Base-by-base conservation (phyloP, 371 early-diverging fungal species). In the Astathelohania contejeani region DNA sequence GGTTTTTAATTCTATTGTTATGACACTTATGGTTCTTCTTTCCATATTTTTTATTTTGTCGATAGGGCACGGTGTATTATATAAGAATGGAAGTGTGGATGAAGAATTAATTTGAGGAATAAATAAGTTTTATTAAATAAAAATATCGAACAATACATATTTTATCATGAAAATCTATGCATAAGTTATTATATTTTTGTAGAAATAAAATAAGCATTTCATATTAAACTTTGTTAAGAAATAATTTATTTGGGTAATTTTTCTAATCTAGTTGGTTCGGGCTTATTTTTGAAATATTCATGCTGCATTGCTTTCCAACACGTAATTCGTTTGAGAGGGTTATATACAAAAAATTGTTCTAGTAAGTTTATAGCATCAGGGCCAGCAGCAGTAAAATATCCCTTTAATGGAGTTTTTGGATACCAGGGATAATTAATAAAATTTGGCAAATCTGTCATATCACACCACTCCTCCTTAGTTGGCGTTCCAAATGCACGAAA, bases 401-500 rank as follows among this genome's bases (percentile, higher is more conserved):
- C 70, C 44, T 79, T 66, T 19, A 91, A 73, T 2, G 83, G 81
- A 1, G 82, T 81, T 63, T 79, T 81, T 4, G 86, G 86, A 49
- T 76, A 79, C 10, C 63, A 54, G 14, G 55, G 39, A 18, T 28
- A 49, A 39, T 61, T 46, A 14, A 47, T 47, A 20, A 16, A 63
- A 40, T 65, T 70, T 55, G 67, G 68, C 14, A 74, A 40, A 10
- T 49, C 25, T 27, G 60, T 66, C 42, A 57, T 78, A 79, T 84
- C 39, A 4, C 90, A 88, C 97, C 99, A 98, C 16, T 86, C 88
- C 2, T 77, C 76, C 57, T 91, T 90, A 0, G 84, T 83, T 0
- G 99, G 99, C 20, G 95, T 94, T 20, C 99, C 99, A 32, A 90
- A 71, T 0, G 90, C 93, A 54, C 79, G 76, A 71, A 89, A 90